phyloP scores from a whole-genome alignment of 208 protist genomes.

The Crithidia sp. region DNA sequence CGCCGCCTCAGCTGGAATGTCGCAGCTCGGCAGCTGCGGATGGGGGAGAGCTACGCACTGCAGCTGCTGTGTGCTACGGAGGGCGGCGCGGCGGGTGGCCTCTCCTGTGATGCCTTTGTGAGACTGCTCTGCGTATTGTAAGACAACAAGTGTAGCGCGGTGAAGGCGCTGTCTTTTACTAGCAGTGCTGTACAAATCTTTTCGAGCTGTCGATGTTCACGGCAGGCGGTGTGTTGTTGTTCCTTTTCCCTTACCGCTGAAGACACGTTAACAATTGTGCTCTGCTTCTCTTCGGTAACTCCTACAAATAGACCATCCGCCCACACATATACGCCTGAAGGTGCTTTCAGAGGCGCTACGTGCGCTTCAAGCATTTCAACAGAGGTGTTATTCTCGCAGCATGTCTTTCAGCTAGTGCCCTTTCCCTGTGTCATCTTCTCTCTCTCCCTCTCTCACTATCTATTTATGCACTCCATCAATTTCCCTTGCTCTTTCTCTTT shows the following conservation, averaged over 20 bases:
- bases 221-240: no score
- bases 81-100: neutral
- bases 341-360: no score
- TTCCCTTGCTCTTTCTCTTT: no score
- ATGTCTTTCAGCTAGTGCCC: neutral
- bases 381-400: neutral
- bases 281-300: no score
- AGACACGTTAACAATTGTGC: no score
- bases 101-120: conserved; percentile 22
- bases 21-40: neutral
- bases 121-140: conserved; percentile 15
- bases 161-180: no score
- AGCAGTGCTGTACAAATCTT: no score
- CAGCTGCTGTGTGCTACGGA: conserved; percentile 6
- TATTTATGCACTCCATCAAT: neutral
- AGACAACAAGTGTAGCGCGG: neutral
- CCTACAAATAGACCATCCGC: no score
- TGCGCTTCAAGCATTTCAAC: no score
- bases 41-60: conserved; percentile 18
- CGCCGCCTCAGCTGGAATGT: conserved; percentile 18
- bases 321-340: no score
- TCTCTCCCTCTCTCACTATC: neutral
- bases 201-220: no score
- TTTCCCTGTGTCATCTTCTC: neutral
- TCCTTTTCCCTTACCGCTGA: no score